A percentile compares a stretch with the other conserved stretches of the same genome.
phyloP scores from a whole-genome alignment of 2,329 filamentous ascomycete genomes.

The Nemania diffusa region DNA sequence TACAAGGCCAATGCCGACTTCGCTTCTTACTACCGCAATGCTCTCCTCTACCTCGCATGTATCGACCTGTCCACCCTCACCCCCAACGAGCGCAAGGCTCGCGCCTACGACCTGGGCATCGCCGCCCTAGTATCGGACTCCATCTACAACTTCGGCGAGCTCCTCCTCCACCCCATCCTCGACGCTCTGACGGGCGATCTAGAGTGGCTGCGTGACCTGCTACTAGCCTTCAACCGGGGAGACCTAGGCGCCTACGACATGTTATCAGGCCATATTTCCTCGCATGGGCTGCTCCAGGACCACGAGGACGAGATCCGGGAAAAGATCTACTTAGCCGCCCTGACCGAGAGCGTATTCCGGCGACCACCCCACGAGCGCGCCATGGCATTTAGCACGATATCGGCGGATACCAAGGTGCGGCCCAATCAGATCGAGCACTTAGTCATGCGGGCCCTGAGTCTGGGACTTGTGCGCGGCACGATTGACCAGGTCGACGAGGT shows the following conservation, averaged over 20 bases:
- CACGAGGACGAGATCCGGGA: constrained; percentile 89
- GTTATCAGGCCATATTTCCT: constrained; percentile 81
- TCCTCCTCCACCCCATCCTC: constrained; percentile 96
- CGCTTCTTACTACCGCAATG: constrained; percentile 96
- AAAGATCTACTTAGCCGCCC: constrained; percentile 96
- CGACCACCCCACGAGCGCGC: constrained; percentile 94
- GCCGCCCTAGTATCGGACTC: constrained; percentile 91
- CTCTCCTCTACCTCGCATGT: constrained; percentile 96
- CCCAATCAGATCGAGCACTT: constrained; percentile 95
- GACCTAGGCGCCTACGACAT: constrained; percentile 89
- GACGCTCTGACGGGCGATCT: constrained; percentile 83
- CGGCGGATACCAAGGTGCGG: constrained; percentile 90
- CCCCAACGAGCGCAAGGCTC: constrained; percentile 77
- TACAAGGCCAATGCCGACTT: constrained; percentile 95
- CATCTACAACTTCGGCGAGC: constrained; percentile 99
- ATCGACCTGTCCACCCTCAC: constrained; percentile 83
- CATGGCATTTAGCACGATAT: constrained; percentile 90
- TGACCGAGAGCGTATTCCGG: constrained; percentile 96
- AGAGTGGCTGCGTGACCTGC: constrained; percentile 91
- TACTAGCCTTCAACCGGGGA: constrained; percentile 97
- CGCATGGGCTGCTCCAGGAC: constrained; percentile 80
- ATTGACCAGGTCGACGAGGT: constrained; percentile 97
- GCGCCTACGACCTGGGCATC: constrained; percentile 92
- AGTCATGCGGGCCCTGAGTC: constrained; percentile 98
- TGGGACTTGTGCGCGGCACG: constrained; percentile 87